A percentile compares a stretch with the other conserved stretches of the same genome.
Evolutionary conservation across 306 rosid genomes (phyloP).

Genomic region (Fragaria nilgerrensis): DNA sequence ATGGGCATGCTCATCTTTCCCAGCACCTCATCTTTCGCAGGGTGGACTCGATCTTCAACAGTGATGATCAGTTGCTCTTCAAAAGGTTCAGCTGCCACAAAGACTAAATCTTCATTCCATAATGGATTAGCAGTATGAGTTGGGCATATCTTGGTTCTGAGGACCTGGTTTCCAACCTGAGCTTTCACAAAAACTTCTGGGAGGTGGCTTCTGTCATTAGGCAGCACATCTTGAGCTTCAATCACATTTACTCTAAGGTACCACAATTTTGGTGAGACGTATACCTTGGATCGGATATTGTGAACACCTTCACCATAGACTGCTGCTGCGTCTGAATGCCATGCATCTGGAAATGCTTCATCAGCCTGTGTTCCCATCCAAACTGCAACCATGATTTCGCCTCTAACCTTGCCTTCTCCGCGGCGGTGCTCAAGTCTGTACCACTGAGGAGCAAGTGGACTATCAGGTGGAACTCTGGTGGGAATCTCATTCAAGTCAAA

Average conservation of each 20-base stretch:
- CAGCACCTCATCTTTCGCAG: constrained; percentile 70
- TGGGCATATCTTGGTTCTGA: constrained; percentile 64
- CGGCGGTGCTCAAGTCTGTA: constrained; percentile 71
- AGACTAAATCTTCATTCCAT: constrained; percentile 90
- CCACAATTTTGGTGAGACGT: constrained; percentile 94
- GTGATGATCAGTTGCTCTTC: constrained; percentile 73
- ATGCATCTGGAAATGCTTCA: constrained; percentile 89
- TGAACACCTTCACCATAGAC: constrained; percentile 79
- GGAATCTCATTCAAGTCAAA: constrained; percentile 90
- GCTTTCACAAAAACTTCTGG: constrained; percentile 79
- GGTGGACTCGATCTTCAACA: constrained; percentile 70
- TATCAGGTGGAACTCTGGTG: constrained; percentile 89
- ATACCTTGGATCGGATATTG: constrained; percentile 84
- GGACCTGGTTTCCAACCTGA: constrained; percentile 79
- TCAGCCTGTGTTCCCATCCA: constrained; percentile 99
- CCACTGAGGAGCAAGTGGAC: constrained; percentile 96
- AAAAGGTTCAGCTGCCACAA: constrained; percentile 94
- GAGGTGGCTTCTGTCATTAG: constrained; percentile 59
- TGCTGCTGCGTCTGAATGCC: constrained; percentile 90
- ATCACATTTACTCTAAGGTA: constrained; percentile 75
- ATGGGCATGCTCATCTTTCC: constrained; percentile 72
- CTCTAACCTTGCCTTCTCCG: constrained; percentile 69
- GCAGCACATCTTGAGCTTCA: constrained; percentile 90
- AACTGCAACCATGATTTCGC: constrained; percentile 89
- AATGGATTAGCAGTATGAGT: constrained; percentile 55